A percentile compares a stretch with the other conserved stretches of the same genome.
These are phyloP conservation scores for Trichoderma asperelloides DNA, from an alignment of 495 filamentous ascomycete species.

Conservation along the genomic window DNA sequence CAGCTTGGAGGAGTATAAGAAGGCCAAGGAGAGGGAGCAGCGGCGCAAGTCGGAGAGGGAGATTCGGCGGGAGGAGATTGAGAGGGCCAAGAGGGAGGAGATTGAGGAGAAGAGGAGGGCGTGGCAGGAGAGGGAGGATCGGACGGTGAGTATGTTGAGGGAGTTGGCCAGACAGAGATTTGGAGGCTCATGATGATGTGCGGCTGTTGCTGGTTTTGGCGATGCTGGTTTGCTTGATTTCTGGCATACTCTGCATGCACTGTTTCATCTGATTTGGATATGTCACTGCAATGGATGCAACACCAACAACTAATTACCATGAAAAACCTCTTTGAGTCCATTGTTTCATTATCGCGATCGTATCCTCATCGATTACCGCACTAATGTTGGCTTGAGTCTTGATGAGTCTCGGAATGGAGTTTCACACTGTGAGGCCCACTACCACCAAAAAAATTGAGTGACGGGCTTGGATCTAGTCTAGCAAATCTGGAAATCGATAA, in stretches of 20 bases:
- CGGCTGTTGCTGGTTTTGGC: neutral
- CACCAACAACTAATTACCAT: too few species aligned
- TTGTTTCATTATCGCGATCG: too few species aligned
- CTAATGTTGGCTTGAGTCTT: neutral
- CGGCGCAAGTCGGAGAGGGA: slow-evolving; percentile 57
- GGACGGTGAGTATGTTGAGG: slow-evolving; percentile 57
- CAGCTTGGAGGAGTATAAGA: slow-evolving; percentile 46
- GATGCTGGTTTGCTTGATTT: neutral
- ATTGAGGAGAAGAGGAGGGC: slow-evolving; percentile 51
- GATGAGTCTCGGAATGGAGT: neutral
- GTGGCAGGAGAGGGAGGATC: slow-evolving; percentile 52
- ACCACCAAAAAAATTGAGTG: neutral
- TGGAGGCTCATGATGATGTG: slow-evolving; percentile 25
- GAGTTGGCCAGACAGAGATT: slow-evolving; percentile 52
- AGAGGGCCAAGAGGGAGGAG: slow-evolving; percentile 50
- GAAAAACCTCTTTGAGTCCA: too few species aligned
- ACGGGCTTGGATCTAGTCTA: neutral
- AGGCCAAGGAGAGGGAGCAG: slow-evolving; percentile 43
- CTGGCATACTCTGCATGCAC: neutral
- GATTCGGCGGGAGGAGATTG: slow-evolving; percentile 54
- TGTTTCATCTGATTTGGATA: neutral
- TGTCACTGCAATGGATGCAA: too few species aligned
- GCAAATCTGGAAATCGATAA: neutral
- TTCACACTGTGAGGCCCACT: slow-evolving; percentile 1
- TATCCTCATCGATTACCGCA: too few species aligned